Conservation (phyloP, 352 stramenopile species). For the Phytophthora fragariae region DNA sequence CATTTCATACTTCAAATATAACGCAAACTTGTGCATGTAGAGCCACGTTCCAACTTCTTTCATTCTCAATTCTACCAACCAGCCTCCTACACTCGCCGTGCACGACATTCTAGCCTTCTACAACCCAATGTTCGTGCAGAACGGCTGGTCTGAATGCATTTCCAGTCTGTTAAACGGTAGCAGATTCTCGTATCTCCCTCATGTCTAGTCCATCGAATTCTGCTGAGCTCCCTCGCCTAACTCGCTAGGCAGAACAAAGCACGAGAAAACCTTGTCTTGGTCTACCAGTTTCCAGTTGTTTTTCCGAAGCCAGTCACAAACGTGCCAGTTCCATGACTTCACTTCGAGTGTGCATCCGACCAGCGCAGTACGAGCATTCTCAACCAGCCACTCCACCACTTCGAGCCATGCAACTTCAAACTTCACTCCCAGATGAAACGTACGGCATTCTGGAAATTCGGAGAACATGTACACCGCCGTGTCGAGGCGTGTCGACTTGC, state of each 20-base stretch:
- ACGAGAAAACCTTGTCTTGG: background rate
- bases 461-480: background rate
- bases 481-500: background rate
- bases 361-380: background rate
- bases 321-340: background rate
- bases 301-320: background rate
- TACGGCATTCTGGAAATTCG: background rate
- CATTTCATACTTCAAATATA: too few relatives aligned
- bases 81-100: too few relatives aligned
- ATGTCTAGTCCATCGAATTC: background rate
- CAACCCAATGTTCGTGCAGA: too few relatives aligned
- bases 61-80: too few relatives aligned
- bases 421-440: background rate
- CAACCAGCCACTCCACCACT: background rate
- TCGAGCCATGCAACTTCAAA: background rate
- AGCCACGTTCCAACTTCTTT: too few relatives aligned
- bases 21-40: too few relatives aligned
- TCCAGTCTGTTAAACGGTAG: too few relatives aligned
- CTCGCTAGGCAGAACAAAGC: background rate
- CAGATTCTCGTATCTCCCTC: background rate
- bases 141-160: too few relatives aligned
- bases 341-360: background rate
- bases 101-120: too few relatives aligned
- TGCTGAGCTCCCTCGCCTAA: background rate
- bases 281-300: background rate